phyloP scores from a whole-genome alignment of 495 filamentous ascomycete species.

The Corynascus novoguineensis region DNA sequence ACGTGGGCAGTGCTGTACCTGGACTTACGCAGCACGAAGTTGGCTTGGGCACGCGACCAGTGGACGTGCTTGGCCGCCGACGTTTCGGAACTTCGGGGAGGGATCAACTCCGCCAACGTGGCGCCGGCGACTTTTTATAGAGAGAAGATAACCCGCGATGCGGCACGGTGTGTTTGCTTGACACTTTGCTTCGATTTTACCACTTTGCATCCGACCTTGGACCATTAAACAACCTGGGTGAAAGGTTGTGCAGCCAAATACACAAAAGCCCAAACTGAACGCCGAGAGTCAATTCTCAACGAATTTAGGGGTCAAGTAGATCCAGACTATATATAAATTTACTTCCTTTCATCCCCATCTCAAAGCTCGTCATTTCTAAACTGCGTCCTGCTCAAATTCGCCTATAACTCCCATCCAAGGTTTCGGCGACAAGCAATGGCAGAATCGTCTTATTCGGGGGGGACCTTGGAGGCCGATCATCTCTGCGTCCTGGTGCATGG shows the following conservation, averaged over 20 bases:
- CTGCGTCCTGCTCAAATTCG: too few species aligned
- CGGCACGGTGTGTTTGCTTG: not conserved
- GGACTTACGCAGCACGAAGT: too few species aligned
- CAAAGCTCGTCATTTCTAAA: too few species aligned
- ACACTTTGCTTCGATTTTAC: not conserved
- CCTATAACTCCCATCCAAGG: too few species aligned
- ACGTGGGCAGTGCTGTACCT: not conserved
- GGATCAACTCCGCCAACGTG: not conserved
- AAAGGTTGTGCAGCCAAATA: too few species aligned
- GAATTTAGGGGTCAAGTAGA: too few species aligned
- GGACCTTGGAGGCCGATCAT: conserved; percentile 52
- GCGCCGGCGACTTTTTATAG: not conserved
- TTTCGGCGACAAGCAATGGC: too few species aligned
- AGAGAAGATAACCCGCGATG: not conserved
- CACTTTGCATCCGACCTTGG: too few species aligned
- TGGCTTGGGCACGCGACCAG: not conserved
- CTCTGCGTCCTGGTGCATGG: conserved; percentile 95
- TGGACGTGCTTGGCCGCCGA: not conserved
- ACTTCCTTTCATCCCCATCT: too few species aligned
- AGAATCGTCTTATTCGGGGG: conserved; percentile 37
- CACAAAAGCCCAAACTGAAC: not conserved
- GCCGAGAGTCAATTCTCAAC: too few species aligned
- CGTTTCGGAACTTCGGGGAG: not conserved
- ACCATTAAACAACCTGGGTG: too few species aligned
- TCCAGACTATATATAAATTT: too few species aligned